Conservation (phyloP, 768 basidiomycete species). For the Calocera cornea region DNA sequence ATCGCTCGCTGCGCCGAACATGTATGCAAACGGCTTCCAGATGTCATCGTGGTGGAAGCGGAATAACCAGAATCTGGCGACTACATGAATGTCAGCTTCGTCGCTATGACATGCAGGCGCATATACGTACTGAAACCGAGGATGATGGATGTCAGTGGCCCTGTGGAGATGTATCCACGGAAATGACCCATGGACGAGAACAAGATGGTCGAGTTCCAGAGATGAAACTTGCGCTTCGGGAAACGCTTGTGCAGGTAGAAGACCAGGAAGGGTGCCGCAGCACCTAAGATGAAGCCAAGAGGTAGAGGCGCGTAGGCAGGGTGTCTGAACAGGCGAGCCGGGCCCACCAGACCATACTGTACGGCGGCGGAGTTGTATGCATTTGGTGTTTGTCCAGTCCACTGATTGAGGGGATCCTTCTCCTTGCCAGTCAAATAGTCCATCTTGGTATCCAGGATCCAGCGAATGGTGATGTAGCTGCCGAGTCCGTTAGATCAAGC, state of each 20-base stretch:
- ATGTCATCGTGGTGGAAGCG: neutral
- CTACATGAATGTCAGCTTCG: neutral
- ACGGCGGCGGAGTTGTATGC: slow-evolving; percentile 1
- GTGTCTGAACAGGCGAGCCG: neutral
- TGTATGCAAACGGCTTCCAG: slow-evolving; percentile 1
- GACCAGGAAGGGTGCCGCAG: neutral
- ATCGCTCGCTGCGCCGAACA: neutral
- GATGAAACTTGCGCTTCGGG: neutral
- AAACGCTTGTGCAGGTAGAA: neutral
- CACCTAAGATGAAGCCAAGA: neutral
- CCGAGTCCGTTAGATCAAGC: neutral
- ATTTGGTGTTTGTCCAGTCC: neutral
- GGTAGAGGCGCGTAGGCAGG: neutral
- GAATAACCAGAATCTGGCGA: neutral
- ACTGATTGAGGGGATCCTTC: neutral
- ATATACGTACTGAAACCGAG: slow-evolving; percentile 5
- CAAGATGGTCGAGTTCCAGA: neutral
- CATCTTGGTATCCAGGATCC: slow-evolving; percentile 4
- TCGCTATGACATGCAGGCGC: neutral
- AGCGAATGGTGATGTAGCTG: slow-evolving; percentile 2
- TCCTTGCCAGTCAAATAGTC: neutral
- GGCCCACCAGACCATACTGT: neutral
- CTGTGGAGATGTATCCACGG: neutral
- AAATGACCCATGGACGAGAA: neutral
- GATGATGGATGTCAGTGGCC: neutral